Base-by-base conservation (phyloP, 768 basidiomycete species). In the Phlebiopsis flavidoalba region DNA sequence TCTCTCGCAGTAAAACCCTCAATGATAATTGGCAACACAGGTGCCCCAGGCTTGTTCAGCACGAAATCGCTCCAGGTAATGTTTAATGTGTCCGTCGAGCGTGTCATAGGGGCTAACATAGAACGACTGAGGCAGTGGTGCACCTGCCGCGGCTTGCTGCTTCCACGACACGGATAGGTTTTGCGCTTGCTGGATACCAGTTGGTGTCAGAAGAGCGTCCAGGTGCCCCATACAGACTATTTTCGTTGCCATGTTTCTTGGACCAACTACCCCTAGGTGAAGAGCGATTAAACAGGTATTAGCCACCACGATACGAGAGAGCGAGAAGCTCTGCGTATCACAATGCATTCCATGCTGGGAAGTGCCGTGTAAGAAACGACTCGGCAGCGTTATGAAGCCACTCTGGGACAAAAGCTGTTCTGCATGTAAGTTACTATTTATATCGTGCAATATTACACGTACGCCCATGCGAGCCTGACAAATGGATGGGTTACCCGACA, bases 1-100 rank as follows among this genome's bases (percentile, higher is more conserved):
- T 59, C 21, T 59, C 58, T 5, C 58, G 58, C n/a, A 59, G 48
- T n/a, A n/a, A n/a, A n/a, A 11, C 48, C 47, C 37, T 59, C 58
- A 21, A 59, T 51, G 48, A 59, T 48, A 19, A 59, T 17, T 1
- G 58, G 58, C 26, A n/a, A n/a, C 35, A 22, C 35, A 5, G 48
- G 58, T 15, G 26, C n/a, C 3, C 37, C 58, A 12, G 15, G 26
- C 49, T 11, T 31, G 22, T 26, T 21, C 48, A 59, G n/a, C 14
- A 59, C 3, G 10, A 43, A 51, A 48, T 59, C 48, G 11, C 8
- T 33, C 48, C 47, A 59, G 15, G 58, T 59, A 11, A 52, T 33
- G 26, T 59, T 59, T n/a, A 59, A 26, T 17, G 58, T 59, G 49
- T 59, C 58, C 3, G 46, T 24, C 31, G 48, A 31, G n/a, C 58